phyloP scores from a whole-genome alignment of 2,329 filamentous ascomycete genomes.

The Sclerotinia glacialis region DNA sequence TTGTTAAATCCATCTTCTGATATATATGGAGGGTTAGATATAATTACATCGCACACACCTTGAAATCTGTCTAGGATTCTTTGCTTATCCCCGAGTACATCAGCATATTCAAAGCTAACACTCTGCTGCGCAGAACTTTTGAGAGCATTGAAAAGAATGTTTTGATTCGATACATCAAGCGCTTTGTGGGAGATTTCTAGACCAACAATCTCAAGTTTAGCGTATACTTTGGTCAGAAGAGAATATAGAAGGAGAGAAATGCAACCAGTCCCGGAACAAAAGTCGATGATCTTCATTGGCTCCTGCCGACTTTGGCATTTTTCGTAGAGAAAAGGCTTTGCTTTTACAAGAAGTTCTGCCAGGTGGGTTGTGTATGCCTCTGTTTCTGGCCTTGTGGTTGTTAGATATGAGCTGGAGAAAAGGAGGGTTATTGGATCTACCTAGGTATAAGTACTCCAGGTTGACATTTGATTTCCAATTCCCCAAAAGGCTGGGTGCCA shows the following conservation, averaged over 20 bases:
- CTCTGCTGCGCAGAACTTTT: background rate
- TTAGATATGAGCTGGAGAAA: conserved; percentile 8
- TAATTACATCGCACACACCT: conserved; percentile 52
- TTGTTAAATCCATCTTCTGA: conserved; percentile 59
- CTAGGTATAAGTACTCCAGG: conserved; percentile 83
- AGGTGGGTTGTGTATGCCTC: conserved; percentile 64
- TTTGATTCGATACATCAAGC: conserved; percentile 62
- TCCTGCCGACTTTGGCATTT: background rate
- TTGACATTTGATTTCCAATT: conserved; percentile 72
- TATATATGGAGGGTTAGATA: conserved; percentile 91
- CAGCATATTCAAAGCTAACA: conserved; percentile 2
- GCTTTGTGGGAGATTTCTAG: conserved; percentile 71
- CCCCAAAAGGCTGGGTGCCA: conserved; percentile 83
- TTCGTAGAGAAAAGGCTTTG: background rate
- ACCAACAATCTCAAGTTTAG: conserved; percentile 58
- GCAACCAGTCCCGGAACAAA: conserved; percentile 90
- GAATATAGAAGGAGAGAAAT: conserved; percentile 75
- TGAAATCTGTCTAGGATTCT: background rate
- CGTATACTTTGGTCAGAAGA: conserved; percentile 48
- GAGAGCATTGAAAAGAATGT: conserved; percentile 55
- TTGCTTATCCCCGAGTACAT: conserved; percentile 6
- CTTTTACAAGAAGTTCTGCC: conserved; percentile 36
- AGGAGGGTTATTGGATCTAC: conserved; percentile 39
- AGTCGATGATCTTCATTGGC: conserved; percentile 66
- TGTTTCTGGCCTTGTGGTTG: conserved; percentile 57